Base-by-base conservation (phyloP, 306 rosid species). In the Trichosanthes truncata region DNA sequence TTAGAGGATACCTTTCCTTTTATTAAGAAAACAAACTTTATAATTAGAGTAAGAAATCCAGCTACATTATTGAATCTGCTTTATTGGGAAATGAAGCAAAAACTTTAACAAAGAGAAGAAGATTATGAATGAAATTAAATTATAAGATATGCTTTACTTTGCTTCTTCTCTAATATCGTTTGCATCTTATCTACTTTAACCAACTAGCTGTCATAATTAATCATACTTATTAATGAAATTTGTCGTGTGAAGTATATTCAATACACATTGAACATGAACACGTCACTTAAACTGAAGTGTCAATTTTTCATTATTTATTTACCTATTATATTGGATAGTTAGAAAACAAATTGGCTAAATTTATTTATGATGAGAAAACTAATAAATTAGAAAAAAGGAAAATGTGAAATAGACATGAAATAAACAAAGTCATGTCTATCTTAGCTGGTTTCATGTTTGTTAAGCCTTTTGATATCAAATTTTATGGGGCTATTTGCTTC, bases 81-180 rank as follows among this genome's bases (percentile, higher is more conserved):
- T 73, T 73, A 48, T 73, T 73, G 41, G 78, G 56, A 73, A 73
- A 73, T 73, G 78, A 73, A 73, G 78, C 60, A 73, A 73, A 48
- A 49, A 31, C 78, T 73, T 73, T 73, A 73, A 29, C 41, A 49
- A 48, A 45, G 41, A 73, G 43, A 29, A 73, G 4, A 73, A 71
- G 76, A 71, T 45, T 45, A 71, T 23, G 21, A 71, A 71, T 43
- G n/a, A 6, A 71, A 45, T 71, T 73, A 15, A 73, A 26, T 48
- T 73, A 48, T 3, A 48, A 49, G 41, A 48, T 73, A 48, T 73
- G 78, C 78, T 49, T 73, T 48, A 20, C 78, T 73, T 73, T 73
- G 78, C 78, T 73, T 73, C 60, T 49, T 13, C 17, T 46, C 14
- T 72, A 71, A 21, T 69, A 69, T 69, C n/a, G 15, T 21, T 23